Percentiles rank a stretch among this genome's conserved stretches.
These are phyloP conservation scores for Fusarium nurragi DNA, from an alignment of 2,329 filamentous ascomycete genomes.

Conservation along the genomic window DNA sequence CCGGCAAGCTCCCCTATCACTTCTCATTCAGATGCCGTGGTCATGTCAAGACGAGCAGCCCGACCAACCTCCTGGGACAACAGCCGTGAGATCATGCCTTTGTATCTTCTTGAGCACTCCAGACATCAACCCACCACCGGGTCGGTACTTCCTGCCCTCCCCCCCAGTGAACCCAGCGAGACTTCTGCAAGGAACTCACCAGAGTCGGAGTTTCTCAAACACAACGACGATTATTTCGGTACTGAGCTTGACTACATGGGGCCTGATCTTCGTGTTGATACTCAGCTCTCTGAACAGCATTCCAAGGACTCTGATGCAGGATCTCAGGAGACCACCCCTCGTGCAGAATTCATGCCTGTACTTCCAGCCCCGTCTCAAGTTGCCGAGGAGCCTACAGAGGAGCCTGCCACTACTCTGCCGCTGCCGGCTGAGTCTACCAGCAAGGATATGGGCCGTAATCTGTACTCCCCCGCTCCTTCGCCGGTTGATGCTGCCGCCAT, in stretches of 20 bases:
- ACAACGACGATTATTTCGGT: slow-evolving; percentile 44
- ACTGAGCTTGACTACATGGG: slow-evolving; percentile 32
- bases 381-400: slow-evolving; percentile 1
- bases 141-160: slow-evolving; percentile 61
- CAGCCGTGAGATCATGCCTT: slow-evolving; percentile 77
- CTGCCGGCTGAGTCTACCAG: slow-evolving; percentile 53
- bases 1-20: slow-evolving; percentile 49
- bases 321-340: slow-evolving; percentile 75
- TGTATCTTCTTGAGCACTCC: slow-evolving; percentile 80
- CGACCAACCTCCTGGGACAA: slow-evolving; percentile 71
- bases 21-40: slow-evolving; percentile 48
- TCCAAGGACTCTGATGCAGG: slow-evolving; percentile 61
- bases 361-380: slow-evolving; percentile 34
- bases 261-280: slow-evolving; percentile 54
- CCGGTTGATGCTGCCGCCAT: slow-evolving; percentile 45
- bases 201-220: slow-evolving; percentile 42
- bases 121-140: slow-evolving; percentile 51
- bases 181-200: slow-evolving; percentile 50
- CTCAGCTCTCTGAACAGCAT: slow-evolving; percentile 45
- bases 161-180: slow-evolving; percentile 57
- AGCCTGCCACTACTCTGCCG: slow-evolving; percentile 48
- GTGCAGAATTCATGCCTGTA: slow-evolving; percentile 58
- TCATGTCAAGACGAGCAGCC: slow-evolving; percentile 50
- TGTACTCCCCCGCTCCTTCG: slow-evolving; percentile 53
- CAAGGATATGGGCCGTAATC: slow-evolving; percentile 55